Base-by-base conservation (phyloP, 2,329 filamentous ascomycete species). In the Sarocladium strictum region DNA sequence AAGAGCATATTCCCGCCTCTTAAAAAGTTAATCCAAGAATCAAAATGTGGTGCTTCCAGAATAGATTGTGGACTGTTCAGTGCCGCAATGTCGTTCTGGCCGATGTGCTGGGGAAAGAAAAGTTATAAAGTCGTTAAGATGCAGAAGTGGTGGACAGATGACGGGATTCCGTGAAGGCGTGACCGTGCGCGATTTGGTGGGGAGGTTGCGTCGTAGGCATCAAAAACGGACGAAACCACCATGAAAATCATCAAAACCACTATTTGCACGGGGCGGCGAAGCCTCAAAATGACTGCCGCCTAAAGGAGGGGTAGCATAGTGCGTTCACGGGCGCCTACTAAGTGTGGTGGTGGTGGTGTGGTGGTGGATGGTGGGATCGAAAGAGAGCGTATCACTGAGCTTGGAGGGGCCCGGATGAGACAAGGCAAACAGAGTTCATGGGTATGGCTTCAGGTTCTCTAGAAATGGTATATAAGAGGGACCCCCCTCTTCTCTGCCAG, bases 281-380 rank as follows among this genome's bases (percentile, higher is more conserved):
- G 47, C 47, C 21, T 51, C 47, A 51, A 35, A 17, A 19, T 35
- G 29, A 33, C 9, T 32, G 47, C n/a, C n/a, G 47, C 47, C 47
- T 51, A 35, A 35, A 15, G 29, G 47, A 51, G 47, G 47, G 47
- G 47, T 51, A n/a, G 17, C 21, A 19, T 49, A 35, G 29, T 17
- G 29, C 24, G 3, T 12, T 51, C 10, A 14, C 15, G 27, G 47
- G 6, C 4, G 47, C 23, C n/a, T 23, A 21, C 15, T 33, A 51
- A 35, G 26, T 29, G 47, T 51, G 35, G 12, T 35, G 47, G 12
- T 35, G 47, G 47, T 51, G 47, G 47, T 51, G 47, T 19, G 26
- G 47, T 51, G 47, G 47, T 51, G 43, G 43, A 15, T 51, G 47
- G 47, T 51, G 26, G 47, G 47, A 51, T 51, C 24, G 24, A n/a